Percentiles rank a stretch among this genome's conserved stretches.
These are phyloP conservation scores for Kodamaea anthophila DNA, from an alignment of 1,139 yeast species.

Conservation along the genomic window DNA sequence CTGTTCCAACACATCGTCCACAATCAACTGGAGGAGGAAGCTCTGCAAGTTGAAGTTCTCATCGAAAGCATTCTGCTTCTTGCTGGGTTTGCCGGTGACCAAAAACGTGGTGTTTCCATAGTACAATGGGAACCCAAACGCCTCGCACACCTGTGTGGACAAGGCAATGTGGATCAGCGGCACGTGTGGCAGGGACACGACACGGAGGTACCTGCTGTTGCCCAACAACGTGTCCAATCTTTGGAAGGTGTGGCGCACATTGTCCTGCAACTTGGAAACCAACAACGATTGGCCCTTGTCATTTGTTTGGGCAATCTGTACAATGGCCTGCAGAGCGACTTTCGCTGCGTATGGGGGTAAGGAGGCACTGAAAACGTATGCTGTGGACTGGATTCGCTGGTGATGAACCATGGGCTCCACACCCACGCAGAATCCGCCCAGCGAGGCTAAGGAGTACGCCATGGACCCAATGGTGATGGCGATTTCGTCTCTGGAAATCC, in stretches of 20 bases:
- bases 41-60: constrained; percentile 54
- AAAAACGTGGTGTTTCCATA: constrained; percentile 42
- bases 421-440: constrained; percentile 96
- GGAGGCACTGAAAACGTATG: constrained; percentile 91
- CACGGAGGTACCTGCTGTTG: constrained; percentile 22
- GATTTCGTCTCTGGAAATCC: constrained; percentile 58
- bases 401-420: constrained; percentile 78
- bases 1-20: constrained; percentile 46
- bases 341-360: constrained; percentile 88
- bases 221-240: constrained; percentile 11
- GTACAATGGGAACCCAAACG: constrained; percentile 38
- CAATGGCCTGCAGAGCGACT: constrained; percentile 59
- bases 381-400: constrained; percentile 84
- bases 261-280: constrained; percentile 23
- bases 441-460: constrained; percentile 77
- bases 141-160: constrained; percentile 35
- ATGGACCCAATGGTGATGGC: constrained; percentile 85
- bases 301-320: constrained; percentile 29
- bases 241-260: constrained; percentile 16
- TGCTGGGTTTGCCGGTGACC: constrained; percentile 34
- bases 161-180: constrained; percentile 64
- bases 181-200: constrained; percentile 55
- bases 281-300: constrained; percentile 28
- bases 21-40: constrained; percentile 55
- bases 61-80: constrained; percentile 29